Evolutionary conservation across 331 rosid genomes (phyloP), one percentile per base, ranked within the genome.

Genomic region (Dryas integrifolia): DNA sequence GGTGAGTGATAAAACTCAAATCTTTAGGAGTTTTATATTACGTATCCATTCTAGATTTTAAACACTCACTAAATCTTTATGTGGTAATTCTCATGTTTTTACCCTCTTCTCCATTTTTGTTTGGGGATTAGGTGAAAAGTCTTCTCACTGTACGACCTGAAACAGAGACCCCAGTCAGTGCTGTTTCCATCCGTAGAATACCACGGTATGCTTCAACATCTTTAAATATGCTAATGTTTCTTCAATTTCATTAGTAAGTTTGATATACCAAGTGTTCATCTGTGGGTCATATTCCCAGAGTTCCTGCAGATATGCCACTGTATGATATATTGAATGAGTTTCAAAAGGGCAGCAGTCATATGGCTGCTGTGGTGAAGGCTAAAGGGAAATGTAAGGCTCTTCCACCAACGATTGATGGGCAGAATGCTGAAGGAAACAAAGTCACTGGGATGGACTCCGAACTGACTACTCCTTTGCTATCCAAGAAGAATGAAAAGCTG

Each of bases 231-330:
- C 53, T 60, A 59, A 24, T 60, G 43, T 53, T 64, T 64, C 61
- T 53, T 71, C 64, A 45, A 0, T 60, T 24, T 59, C 13, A 52
- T 40, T 52, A 44, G 43, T 9, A 62, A 51, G 4, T 82, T 15
- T 74, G 69, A 60, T 76, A 77, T 67, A 72, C 72, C 26, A 5
- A 65, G 65, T 67, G 69, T 58, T 73, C 67, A 74, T 65, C 24
- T 79, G 76, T 79, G 77, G 61, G 64, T 40, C 61, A 5, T 65
- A 70, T 85, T 45, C 81, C 11, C 89, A 95, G 99, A 76, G 99
- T 95, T 79, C 99, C 99, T 70, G 84, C 97, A 48, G 97, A 95
- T 84, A 92, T 95, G 98, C 98, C 99, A 69, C 92, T 95, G 40
- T 92, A 95, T 65, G 99, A 95, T 81, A 92, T 95, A 82, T 80